Evolutionary conservation across 768 basidiomycete species (phyloP), one percentile per base, ranked within the genome.

Genomic region (Lepiota brunneoincarnata): DNA sequence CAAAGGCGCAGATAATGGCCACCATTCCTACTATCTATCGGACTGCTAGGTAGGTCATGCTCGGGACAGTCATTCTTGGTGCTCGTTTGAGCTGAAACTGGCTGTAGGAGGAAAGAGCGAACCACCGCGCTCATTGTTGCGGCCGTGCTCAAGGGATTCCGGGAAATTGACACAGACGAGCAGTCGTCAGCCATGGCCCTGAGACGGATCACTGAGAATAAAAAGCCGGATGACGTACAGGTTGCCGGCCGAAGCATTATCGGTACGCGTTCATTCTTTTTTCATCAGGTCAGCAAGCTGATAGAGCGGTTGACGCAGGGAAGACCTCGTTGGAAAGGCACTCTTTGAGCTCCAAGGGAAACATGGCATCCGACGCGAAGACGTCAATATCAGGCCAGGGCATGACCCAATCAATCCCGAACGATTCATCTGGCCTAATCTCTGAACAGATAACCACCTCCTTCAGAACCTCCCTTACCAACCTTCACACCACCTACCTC

Each of bases 111-210:
- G 73, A 84, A 84, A 62, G 86, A 87, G 51, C 67, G 75, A 20
- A 93, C 92, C 0, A 70, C 82, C 0, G 69, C 74, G 3, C 78
- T 92, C 2, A 90, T 93, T 17, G 70, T 86, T 46, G 77, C 74
- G 51, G 92, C 92, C 9, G 81, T 93, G 51, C 68, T 86, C 36
- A 78, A 81, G 58, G 91, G 92, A 4, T 93, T 93, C 65, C 72
- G 84, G 42, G 90, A 87, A 3, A 83, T 93, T 24, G 92, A 94
- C 61, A 92, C 89, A n/a, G 90, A 89, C 78, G 67, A 58, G 74
- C 68, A 64, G 34, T 18, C 11, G n/a, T n/a, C n/a, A n/a, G n/a
- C n/a, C n/a, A n/a, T 44, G 15, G 14, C 4, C 12, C 24, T 21
- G 14, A 9, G 15, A 21, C 28, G n/a, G 42, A 10, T 40, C 41